Percentiles rank a stretch among this genome's conserved stretches.
Conservation (phyloP, 192 early-diverging fungal species). For the Linderina pennispora region DNA sequence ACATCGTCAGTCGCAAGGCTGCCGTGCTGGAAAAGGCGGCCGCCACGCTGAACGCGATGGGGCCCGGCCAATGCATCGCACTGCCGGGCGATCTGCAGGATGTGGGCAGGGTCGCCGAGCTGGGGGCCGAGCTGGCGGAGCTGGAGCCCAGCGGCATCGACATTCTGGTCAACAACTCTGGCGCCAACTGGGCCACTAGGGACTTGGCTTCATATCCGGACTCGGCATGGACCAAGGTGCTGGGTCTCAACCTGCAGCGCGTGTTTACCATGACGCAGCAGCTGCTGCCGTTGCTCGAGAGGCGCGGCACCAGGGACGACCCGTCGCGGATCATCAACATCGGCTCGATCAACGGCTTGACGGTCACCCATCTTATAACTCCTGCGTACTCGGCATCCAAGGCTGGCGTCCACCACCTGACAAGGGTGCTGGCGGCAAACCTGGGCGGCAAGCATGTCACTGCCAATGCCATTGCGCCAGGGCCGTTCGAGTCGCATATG, state of each 20-base stretch:
- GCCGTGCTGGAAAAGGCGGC: slow-evolving; percentile 52
- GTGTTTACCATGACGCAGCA: slow-evolving; percentile 64
- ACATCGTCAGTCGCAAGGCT: slow-evolving; percentile 69
- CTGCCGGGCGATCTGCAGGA: slow-evolving; percentile 60
- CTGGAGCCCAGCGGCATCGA: slow-evolving; percentile 51
- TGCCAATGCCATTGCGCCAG: slow-evolving; percentile 57
- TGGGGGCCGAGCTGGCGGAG: slow-evolving; percentile 9
- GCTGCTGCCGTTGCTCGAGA: slow-evolving; percentile 57
- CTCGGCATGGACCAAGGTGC: slow-evolving; percentile 54
- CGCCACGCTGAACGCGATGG: slow-evolving; percentile 51
- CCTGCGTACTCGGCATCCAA: slow-evolving; percentile 65
- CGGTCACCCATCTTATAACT: slow-evolving; percentile 35
- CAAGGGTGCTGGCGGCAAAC: slow-evolving; percentile 49
- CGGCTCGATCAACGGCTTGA: slow-evolving; percentile 56
- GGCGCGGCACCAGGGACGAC: slow-evolving; percentile 44
- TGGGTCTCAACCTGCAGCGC: slow-evolving; percentile 72
- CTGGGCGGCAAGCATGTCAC: slow-evolving; percentile 46
- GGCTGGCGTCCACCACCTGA: slow-evolving; percentile 62
- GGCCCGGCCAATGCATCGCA: slow-evolving; percentile 60
- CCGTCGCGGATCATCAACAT: slow-evolving; percentile 81
- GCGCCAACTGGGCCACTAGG: slow-evolving; percentile 11
- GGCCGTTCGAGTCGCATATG: slow-evolving; percentile 60
- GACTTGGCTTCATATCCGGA: slow-evolving; percentile 40
- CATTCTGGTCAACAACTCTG: slow-evolving; percentile 77
- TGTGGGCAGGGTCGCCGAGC: slow-evolving; percentile 42